Base-by-base conservation (phyloP, 2,329 filamentous ascomycete genomes). In the Diaporthe ilicicola region DNA sequence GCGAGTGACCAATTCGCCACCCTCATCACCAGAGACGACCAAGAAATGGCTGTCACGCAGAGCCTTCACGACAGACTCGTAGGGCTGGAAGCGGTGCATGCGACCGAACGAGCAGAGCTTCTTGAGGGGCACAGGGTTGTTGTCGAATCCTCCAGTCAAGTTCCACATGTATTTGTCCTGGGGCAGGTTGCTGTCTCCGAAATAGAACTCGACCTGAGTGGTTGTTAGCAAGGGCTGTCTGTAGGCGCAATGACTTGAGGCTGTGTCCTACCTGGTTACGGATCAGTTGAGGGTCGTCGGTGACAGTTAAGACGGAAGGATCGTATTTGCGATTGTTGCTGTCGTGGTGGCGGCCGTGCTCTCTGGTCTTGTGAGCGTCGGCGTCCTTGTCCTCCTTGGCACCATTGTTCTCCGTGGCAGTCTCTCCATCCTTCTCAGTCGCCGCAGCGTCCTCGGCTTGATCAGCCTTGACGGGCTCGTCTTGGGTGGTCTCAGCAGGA, bases 51-150 rank as follows among this genome's bases (percentile, higher is more conserved):
- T 96, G 27, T 93, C 89, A 81, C 92, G 93, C 66, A 98, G 89
- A 44, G 96, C 95, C 67, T 90, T 90, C 72, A 98, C 91, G 53
- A 99, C 89, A 70, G 93, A 92, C 69, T 89, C 90, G 84, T 94
- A 95, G 51, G 94, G 94, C 83, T 96, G 91, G 89, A 98, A 99
- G 77, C 92, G 93, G 75, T 91, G 92, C 97, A 99, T 99, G 81
- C 97, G 94, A 84, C 95, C 95, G 88, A 99, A 99, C 65, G 85
- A 91, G 86, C 91, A 90, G 75, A 99, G 90, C 73, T 91, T 88
- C 78, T 91, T 91, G 75, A 99, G 86, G 27, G 91, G 85, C 46
- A 99, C 91, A 53, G 95, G 88, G 81, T 93, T 92, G 86, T 98
- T 97, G 77, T 92, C 88, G 74, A 89, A 86, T 70, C 95, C 95